Conservation (phyloP, 257 asterid genomes). For the Thymus quinquecostatus region DNA sequence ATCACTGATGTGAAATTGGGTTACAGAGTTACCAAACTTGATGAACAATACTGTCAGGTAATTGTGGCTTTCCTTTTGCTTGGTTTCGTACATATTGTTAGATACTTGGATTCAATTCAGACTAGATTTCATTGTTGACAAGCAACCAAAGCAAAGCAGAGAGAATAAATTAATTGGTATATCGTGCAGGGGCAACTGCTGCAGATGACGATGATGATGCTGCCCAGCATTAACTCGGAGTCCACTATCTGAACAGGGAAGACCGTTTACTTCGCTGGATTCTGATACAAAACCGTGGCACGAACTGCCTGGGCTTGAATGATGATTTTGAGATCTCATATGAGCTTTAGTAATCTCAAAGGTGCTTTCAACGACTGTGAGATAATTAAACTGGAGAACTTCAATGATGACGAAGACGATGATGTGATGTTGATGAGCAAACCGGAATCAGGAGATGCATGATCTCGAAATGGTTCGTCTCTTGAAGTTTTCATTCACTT, state of each 20-base stretch:
- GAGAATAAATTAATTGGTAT: slow-evolving; percentile 12
- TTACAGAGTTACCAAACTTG: slow-evolving; percentile 84
- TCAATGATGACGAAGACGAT: slow-evolving; percentile 31
- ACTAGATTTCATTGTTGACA: too few relatives aligned
- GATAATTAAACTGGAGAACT: slow-evolving; percentile 14
- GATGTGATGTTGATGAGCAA: slow-evolving; percentile 27
- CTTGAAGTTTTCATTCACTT: too few relatives aligned
- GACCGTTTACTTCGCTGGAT: slow-evolving; percentile 86
- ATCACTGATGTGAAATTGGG: slow-evolving; percentile 71
- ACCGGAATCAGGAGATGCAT: slow-evolving; percentile 27
- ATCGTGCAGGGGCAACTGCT: slow-evolving; percentile 55
- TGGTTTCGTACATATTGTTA: too few relatives aligned
- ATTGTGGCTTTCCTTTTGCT: too few relatives aligned
- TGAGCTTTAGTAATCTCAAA: slow-evolving; percentile 39
- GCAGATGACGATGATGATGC: slow-evolving; percentile 91
- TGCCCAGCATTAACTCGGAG: slow-evolving; percentile 72
- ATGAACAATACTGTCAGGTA: slow-evolving; percentile 84
- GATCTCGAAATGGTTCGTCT: not conserved
- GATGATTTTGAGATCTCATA: slow-evolving; percentile 30
- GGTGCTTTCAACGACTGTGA: not conserved
- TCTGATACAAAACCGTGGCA: slow-evolving; percentile 66
- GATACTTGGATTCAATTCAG: too few relatives aligned
- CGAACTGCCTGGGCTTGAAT: slow-evolving; percentile 38
- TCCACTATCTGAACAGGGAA: slow-evolving; percentile 79
- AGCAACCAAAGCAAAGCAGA: too few relatives aligned